These are phyloP conservation scores for Phalaenopsis equestris DNA, from an alignment of 106 monocot species.

Conservation along the genomic window DNA sequence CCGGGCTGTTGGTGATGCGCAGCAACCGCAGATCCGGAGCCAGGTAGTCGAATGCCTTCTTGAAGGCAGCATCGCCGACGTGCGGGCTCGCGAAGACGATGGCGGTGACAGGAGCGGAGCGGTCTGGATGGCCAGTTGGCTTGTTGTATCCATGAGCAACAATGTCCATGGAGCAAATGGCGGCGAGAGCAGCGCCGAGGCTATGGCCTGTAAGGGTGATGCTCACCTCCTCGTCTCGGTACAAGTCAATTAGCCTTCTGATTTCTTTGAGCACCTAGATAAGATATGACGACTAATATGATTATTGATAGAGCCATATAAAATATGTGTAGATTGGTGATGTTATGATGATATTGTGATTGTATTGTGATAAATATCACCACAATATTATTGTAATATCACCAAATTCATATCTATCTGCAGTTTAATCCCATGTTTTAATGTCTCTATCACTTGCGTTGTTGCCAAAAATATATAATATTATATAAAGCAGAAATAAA, in stretches of 20 bases:
- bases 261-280: constrained; percentile 60
- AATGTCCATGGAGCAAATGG: constrained; percentile 66
- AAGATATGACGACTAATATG: neutral
- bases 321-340: no score
- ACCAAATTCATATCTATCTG: no score
- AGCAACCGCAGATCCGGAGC: constrained; percentile 31
- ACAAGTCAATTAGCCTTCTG: constrained; percentile 35
- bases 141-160: constrained; percentile 45
- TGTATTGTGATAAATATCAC: no score
- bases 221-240: constrained; percentile 70
- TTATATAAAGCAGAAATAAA: no score
- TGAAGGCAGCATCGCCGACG: constrained; percentile 62
- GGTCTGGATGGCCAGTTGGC: neutral
- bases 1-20: constrained; percentile 43
- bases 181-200: constrained; percentile 60
- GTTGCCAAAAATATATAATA: no score
- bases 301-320: neutral
- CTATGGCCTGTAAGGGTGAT: constrained; percentile 88
- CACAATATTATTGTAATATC: no score
- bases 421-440: no score
- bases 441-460: no score
- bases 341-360: no score
- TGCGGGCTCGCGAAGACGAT: constrained; percentile 74
- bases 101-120: constrained; percentile 43
- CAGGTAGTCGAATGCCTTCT: constrained; percentile 22